Base-by-base conservation (phyloP, 331 rosid genomes). In the Saraca asoca region DNA sequence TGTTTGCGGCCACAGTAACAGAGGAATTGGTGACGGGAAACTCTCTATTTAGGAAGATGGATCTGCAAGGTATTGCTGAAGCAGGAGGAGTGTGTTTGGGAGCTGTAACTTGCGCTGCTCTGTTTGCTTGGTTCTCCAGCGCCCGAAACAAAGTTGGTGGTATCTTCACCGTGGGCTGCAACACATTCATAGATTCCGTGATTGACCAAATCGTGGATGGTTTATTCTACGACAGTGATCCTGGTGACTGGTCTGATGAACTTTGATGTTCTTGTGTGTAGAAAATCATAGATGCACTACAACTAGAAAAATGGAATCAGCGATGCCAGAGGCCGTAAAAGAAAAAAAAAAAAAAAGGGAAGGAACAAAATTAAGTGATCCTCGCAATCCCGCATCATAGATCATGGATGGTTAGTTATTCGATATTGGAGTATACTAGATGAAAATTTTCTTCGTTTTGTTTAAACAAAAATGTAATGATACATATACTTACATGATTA, bases 161-260 rank as follows among this genome's bases (percentile, higher is more conserved):
- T 71, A 79, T 90, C 63, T 90, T 93, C 78, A 82, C 72, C 7
- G 7, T 82, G 2, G 65, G 87, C n/a, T 93, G 87, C 71, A 93
- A 76, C 68, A 38, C 90, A 7, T 84, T 93, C 65, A 85, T 93
- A 7, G 96, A 93, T 78, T 74, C 90, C 8, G 66, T 87, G 0
- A 85, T 93, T 39, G 96, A 93, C 31, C 96, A 90, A 75, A 84
- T 93, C 19, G 83, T 93, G 0, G 96, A 93, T 37, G 95, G 94
- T 20, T 69, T 93, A 58, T 93, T 93, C 84, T 93, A 84, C 41
- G 98, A 84, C 20, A 46, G 41, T 15, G 86, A 81, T 1, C 63
- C 67, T 38, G 56, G 44, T 19, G 89, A 85, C 41, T 82, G 90
- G 88, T 78, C 85, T 15, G 94, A 91, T 65, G 90, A 88, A 24